Percentiles rank a stretch among this genome's conserved stretches.
These are phyloP conservation scores for Cladosporium colombiae DNA, from an alignment of 2,329 filamentous ascomycete species.

Conservation along the genomic window DNA sequence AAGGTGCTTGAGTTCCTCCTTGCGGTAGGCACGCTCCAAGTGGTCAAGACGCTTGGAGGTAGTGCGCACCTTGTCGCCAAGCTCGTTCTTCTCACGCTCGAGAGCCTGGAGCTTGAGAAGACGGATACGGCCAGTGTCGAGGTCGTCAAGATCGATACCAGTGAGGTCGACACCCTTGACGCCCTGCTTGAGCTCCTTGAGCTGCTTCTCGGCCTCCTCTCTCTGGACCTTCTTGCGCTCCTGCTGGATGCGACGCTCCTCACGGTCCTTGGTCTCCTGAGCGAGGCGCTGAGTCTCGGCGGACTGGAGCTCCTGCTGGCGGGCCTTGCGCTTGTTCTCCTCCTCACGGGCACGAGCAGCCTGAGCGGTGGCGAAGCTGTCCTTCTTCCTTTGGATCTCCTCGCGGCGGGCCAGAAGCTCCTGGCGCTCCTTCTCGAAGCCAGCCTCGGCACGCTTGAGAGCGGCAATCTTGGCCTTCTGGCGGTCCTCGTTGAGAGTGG, in stretches of 20 bases:
- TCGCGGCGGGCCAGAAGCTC: slow-evolving; percentile 84
- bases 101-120: slow-evolving; percentile 93
- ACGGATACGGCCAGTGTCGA: slow-evolving; percentile 67
- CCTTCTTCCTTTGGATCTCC: slow-evolving; percentile 94
- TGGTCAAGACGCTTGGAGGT: slow-evolving; percentile 96
- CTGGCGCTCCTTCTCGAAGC: slow-evolving; percentile 87
- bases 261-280: slow-evolving; percentile 90
- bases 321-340: slow-evolving; percentile 80
- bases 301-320: slow-evolving; percentile 84
- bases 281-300: slow-evolving; percentile 85
- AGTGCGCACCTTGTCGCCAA: slow-evolving; percentile 85
- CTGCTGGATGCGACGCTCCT: slow-evolving; percentile 79
- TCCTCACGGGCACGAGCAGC: slow-evolving; percentile 91
- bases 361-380: slow-evolving; percentile 84
- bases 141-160: slow-evolving; percentile 76
- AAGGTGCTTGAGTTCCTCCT: slow-evolving; percentile 92
- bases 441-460: slow-evolving; percentile 77
- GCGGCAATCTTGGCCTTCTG: slow-evolving; percentile 77
- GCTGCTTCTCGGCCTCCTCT: slow-evolving; percentile 72
- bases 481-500: slow-evolving; percentile 79
- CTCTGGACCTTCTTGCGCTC: slow-evolving; percentile 72
- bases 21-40: slow-evolving; percentile 92
- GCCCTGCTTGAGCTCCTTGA: slow-evolving; percentile 90
- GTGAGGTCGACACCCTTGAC: slow-evolving; percentile 83
- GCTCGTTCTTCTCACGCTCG: slow-evolving; percentile 96